Evolutionary conservation across 345 rosid species (phyloP).

Genomic region (Hibiscus trionum): DNA sequence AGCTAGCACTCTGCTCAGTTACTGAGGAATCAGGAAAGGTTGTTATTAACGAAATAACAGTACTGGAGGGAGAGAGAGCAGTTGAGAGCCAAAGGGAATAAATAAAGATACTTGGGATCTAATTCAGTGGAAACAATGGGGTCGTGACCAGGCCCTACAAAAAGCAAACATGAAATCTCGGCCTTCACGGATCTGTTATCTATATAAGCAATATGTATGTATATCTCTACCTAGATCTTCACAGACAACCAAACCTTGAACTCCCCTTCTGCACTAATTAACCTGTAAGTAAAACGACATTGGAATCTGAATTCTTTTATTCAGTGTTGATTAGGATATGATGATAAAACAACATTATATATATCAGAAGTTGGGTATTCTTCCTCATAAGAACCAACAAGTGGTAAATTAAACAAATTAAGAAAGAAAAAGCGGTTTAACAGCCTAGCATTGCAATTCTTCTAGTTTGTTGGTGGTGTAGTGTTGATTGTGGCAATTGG

Average conservation of each 20-base stretch:
- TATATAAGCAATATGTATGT: background rate
- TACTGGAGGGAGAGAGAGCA: background rate
- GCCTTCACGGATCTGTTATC: conserved; percentile 9
- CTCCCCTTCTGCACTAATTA: background rate
- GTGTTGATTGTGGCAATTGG: background rate
- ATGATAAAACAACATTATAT: background rate
- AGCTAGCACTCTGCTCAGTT: background rate
- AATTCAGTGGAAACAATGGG: background rate
- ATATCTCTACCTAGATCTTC: background rate
- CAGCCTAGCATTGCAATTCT: background rate
- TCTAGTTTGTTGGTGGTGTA: background rate
- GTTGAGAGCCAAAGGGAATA: conserved; percentile 1
- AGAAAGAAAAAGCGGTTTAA: background rate
- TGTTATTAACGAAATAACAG: conserved; percentile 11
- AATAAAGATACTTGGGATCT: background rate
- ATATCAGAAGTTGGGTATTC: background rate
- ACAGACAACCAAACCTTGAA: background rate
- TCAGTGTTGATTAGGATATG: background rate
- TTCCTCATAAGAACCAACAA: background rate
- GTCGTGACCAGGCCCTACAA: conserved; percentile 11
- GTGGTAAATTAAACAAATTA: background rate
- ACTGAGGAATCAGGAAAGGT: conserved; percentile 16
- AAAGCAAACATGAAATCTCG: conserved; percentile 16
- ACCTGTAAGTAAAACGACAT: too few relatives aligned
- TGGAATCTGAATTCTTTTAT: background rate